These are phyloP conservation scores for Vigna radiata DNA, from an alignment of 306 rosid species.

Conservation along the genomic window DNA sequence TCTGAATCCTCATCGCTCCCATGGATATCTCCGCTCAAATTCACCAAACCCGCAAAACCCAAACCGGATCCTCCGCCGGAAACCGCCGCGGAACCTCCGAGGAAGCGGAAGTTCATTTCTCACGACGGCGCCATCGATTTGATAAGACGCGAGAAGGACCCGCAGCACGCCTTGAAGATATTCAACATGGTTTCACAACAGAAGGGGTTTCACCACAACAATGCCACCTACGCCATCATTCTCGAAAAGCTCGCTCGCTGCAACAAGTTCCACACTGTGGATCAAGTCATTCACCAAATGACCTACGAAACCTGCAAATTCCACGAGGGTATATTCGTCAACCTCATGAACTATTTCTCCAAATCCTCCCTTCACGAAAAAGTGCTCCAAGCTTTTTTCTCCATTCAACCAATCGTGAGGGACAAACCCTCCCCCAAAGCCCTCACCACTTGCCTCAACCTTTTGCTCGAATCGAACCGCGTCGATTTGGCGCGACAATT, in stretches of 20 bases:
- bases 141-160: slow-evolving; percentile 84
- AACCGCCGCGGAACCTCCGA: slow-evolving; percentile 38
- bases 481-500: slow-evolving; percentile 73
- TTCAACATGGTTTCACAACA: slow-evolving; percentile 79
- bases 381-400: slow-evolving; percentile 69
- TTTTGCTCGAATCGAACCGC: slow-evolving; percentile 66
- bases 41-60: slow-evolving; percentile 50
- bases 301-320: slow-evolving; percentile 79
- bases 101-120: slow-evolving; percentile 61
- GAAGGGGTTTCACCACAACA: slow-evolving; percentile 79
- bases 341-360: slow-evolving; percentile 85
- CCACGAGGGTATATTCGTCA: slow-evolving; percentile 80
- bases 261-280: slow-evolving; percentile 75
- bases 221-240: slow-evolving; percentile 70
- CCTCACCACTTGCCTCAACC: slow-evolving; percentile 81
- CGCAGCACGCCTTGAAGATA: slow-evolving; percentile 76
- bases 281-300: slow-evolving; percentile 75
- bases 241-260: slow-evolving; percentile 76
- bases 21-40: slow-evolving; percentile 74
- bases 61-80: slow-evolving; percentile 64
- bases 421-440: slow-evolving; percentile 84
- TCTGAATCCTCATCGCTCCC: slow-evolving; percentile 51
- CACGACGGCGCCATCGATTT: slow-evolving; percentile 67
- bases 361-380: slow-evolving; percentile 63
- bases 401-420: slow-evolving; percentile 69